These are phyloP conservation scores for Schoenoplectus tabernaemontani DNA, from an alignment of 202 grass and related monocot species.

Conservation along the genomic window DNA sequence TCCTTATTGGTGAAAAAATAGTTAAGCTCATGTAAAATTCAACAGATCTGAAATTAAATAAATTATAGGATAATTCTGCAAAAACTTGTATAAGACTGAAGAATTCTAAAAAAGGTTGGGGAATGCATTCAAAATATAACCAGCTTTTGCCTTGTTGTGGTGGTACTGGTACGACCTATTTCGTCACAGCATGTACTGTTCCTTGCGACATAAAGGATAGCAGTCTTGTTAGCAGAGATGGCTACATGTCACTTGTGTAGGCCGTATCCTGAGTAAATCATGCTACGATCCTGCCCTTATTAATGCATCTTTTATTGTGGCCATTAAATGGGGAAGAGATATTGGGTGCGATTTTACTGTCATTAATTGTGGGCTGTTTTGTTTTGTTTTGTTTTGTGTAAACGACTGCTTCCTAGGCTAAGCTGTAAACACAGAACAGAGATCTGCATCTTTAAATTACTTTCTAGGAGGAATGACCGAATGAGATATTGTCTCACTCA, in stretches of 20 bases:
- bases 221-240: background rate
- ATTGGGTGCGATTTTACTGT: background rate
- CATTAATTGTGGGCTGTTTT: background rate
- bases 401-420: background rate
- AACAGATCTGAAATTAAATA: no score
- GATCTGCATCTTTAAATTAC: background rate
- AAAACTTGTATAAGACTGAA: no score
- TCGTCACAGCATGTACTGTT: background rate
- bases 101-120: no score
- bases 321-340: background rate
- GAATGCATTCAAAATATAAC: no score
- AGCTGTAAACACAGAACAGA: background rate
- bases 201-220: conserved; percentile 13
- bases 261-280: conserved; percentile 12
- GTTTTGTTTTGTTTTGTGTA: no score
- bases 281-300: background rate
- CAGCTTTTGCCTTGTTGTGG: no score
- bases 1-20: no score
- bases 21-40: no score
- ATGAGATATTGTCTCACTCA: no score
- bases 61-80: no score
- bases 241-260: conserved; percentile 1
- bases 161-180: background rate
- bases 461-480: no score
- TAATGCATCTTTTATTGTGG: background rate